Evolutionary conservation across 2,329 filamentous ascomycete genomes (phyloP).

Genomic region (Acrocalymma vagum): DNA sequence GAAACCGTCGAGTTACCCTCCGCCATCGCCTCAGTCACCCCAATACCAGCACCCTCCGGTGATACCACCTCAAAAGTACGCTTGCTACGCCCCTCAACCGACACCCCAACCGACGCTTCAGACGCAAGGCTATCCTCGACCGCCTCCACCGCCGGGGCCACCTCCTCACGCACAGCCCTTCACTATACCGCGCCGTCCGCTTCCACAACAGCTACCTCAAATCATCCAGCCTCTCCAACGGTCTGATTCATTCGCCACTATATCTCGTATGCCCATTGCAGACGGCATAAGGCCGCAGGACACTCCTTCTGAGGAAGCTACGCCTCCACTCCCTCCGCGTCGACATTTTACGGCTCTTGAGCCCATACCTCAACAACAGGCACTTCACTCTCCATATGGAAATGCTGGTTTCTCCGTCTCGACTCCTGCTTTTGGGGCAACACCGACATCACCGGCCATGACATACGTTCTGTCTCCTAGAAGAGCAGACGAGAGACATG

Average conservation of each 20-base stretch:
- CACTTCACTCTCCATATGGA: constrained; percentile 33
- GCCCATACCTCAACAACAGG: constrained; percentile 19
- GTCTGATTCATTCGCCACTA: constrained; percentile 40
- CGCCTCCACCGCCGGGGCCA: constrained; percentile 17
- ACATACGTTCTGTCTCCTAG: constrained; percentile 20
- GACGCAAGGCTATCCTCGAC: constrained; percentile 22
- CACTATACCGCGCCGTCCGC: constrained; percentile 36
- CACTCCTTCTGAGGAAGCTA: constrained; percentile 8
- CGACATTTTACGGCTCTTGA: constrained; percentile 15
- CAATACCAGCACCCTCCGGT: constrained; percentile 19
- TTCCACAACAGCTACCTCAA: constrained; percentile 31
- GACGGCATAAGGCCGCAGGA: constrained; percentile 36
- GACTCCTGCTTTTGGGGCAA: constrained; percentile 33
- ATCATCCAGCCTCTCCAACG: constrained; percentile 41
- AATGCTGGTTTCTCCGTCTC: constrained; percentile 38
- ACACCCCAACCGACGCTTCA: constrained; percentile 16
- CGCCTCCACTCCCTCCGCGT: constrained; percentile 20
- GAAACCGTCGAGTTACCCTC: constrained; percentile 22
- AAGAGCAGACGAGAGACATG: constrained; percentile 14
- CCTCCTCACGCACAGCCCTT: constrained; percentile 31
- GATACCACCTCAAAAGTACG: constrained; percentile 33
- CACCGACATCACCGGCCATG: constrained; percentile 26
- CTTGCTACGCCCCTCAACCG: constrained; percentile 26
- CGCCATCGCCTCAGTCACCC: constrained; percentile 19
- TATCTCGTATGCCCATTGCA: constrained; percentile 45